These are phyloP conservation scores for Fusarium chaquense DNA, from an alignment of 2,329 filamentous ascomycete genomes.

Conservation along the genomic window DNA sequence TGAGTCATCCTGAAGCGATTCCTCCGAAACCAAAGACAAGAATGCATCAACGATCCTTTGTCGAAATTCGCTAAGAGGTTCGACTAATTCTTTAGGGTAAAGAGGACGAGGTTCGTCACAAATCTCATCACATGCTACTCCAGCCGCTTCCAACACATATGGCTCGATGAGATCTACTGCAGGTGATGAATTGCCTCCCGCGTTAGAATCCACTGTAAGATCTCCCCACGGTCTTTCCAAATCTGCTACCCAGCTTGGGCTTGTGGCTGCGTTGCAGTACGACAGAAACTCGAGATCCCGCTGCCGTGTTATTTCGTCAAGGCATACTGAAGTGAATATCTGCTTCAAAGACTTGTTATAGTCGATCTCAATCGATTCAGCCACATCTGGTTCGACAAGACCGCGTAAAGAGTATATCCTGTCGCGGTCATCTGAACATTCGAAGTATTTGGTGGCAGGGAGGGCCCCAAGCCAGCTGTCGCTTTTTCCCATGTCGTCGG, in stretches of 20 bases:
- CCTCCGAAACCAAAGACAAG: accelerated
- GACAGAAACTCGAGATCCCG: not conserved
- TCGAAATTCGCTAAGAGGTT: not conserved
- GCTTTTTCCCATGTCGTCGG: not conserved
- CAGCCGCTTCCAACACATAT: not conserved
- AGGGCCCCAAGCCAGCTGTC: not conserved
- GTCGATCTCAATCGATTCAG: not conserved
- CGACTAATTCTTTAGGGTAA: not conserved
- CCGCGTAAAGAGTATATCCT: not conserved
- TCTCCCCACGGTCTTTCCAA: not conserved
- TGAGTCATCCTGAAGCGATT: not conserved
- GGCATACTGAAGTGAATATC: not conserved
- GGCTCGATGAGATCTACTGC: not conserved
- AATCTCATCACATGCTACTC: not conserved
- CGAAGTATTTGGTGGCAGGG: not conserved
- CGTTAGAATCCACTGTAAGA: not conserved
- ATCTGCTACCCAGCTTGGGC: slow-evolving; percentile 2
- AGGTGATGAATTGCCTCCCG: not conserved
- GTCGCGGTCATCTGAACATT: not conserved
- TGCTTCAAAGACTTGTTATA: not conserved
- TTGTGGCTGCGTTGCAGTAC: not conserved
- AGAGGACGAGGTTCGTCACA: not conserved
- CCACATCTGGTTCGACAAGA: not conserved
- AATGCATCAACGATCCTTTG: not conserved
- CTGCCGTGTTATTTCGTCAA: not conserved